Evolutionary conservation across 352 stramenopile genomes (phyloP), one percentile per base, ranked within the genome.

Genomic region (Aphanomyces cochlioides): DNA sequence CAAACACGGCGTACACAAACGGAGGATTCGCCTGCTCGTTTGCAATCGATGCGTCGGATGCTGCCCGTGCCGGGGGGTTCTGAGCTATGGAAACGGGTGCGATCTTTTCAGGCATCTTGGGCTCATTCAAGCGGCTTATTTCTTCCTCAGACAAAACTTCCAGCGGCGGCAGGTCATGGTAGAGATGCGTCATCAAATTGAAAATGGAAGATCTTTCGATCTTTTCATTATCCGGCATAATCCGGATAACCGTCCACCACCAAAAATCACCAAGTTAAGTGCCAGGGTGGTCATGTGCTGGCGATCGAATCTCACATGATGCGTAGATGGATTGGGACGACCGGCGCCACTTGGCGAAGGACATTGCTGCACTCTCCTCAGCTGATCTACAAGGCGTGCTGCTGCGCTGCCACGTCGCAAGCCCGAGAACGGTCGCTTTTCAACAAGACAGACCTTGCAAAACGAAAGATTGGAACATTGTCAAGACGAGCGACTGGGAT

Each of bases 331-430:
- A 76, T 10, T 95, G 85, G 85, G 87, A 95, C 73, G 78, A 93
- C 48, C 81, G 83, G 5, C 80, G 84, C 0, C 76, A 78, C 12
- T 72, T 95, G 19, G 76, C 79, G 41, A 67, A 80, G 34, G 87
- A 95, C 71, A 88, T 95, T 38, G 78, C 77, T 5, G 82, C 87
- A 39, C 77, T 95, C 36, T 75, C 87, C 47, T 80, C 87, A 8
- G 80, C 87, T 0, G 87, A 95, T 48, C 61, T 89, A 15, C 69
- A 85, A 0, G 85, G 87, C 34, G 81, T 87, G 61, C 71, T 95
- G 67, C 67, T 90, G 47, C 69, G 92, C 17, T 79, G 88, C 56
- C 77, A 83, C 64, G 4, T 67, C 77, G 78, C 57, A 82, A 75
- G 58, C 61, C 63, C 7, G 73, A 76, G n/a, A 56, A 77, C 45